These are phyloP conservation scores for Coemansia furcata DNA, from an alignment of 192 early-diverging fungal genomes.

Conservation along the genomic window DNA sequence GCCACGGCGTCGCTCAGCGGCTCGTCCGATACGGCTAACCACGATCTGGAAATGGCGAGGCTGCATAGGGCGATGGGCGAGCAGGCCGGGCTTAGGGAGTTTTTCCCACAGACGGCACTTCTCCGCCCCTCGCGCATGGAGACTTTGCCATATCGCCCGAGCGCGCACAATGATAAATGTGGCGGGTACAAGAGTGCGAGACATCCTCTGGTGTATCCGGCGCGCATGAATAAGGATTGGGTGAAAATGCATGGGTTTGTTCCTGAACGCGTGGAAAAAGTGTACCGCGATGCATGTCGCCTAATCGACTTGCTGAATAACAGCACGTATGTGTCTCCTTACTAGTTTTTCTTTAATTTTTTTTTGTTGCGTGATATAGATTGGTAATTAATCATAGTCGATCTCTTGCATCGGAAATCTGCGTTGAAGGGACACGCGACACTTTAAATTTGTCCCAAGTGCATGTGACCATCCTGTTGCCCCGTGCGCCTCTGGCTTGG, in stretches of 20 bases:
- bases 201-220: conserved; percentile 24
- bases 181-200: not conserved
- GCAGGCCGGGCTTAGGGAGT: conserved; percentile 15
- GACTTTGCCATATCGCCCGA: not conserved
- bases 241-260: conserved; percentile 50
- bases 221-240: conserved; percentile 30
- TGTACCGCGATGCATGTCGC: conserved; percentile 28
- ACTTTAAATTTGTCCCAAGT: too few relatives aligned
- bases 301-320: conserved; percentile 48
- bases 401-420: not conserved
- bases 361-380: not conserved
- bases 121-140: conserved; percentile 2
- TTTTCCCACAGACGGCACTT: conserved; percentile 19
- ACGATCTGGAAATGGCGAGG: conserved; percentile 25
- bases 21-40: conserved; percentile 20
- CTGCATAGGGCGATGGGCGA: conserved; percentile 25
- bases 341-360: conserved; percentile 2
- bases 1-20: conserved; percentile 27
- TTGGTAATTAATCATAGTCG: not conserved
- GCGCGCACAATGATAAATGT: not conserved
- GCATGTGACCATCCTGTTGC: too few relatives aligned
- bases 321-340: conserved; percentile 48
- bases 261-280: conserved; percentile 17
- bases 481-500: too few relatives aligned
- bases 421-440: too few relatives aligned